Evolutionary conservation across 1,139 yeast genomes (phyloP).

Genomic region (Hyphopichia wangnamkhiaoensis): DNA sequence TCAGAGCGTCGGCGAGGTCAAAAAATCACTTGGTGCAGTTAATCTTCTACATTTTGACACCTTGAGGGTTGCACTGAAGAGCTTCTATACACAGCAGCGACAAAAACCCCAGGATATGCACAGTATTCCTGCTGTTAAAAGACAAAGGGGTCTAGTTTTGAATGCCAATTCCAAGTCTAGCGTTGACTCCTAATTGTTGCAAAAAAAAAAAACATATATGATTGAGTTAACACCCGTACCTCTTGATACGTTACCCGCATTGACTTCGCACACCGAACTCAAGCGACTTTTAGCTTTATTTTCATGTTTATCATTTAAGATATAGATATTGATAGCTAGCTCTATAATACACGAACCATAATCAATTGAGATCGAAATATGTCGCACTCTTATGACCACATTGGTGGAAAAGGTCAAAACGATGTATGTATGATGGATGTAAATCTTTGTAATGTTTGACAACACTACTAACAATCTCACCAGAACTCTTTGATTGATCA

Average conservation of each 20-base stretch:
- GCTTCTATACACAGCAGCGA: constrained; percentile 4
- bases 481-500: constrained; percentile 14
- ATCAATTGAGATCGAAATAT: too few species aligned
- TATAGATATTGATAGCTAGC: too few species aligned
- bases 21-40: background rate
- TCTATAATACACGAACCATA: too few species aligned
- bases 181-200: background rate
- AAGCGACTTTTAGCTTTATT: too few species aligned
- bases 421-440: constrained; percentile 8
- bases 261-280: too few species aligned
- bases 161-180: constrained; percentile 1
- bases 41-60: constrained; percentile 7
- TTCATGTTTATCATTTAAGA: too few species aligned
- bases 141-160: constrained; percentile 1
- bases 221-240: too few species aligned
- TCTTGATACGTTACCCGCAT: too few species aligned
- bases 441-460: constrained; percentile 5
- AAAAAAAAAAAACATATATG: background rate
- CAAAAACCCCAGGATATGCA: background rate
- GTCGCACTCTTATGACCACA: constrained; percentile 10
- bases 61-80: constrained; percentile 8
- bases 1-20: background rate
- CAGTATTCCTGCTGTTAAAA: background rate
- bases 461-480: background rate
- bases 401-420: constrained; percentile 8